These are phyloP conservation scores for Scytalidium lignicola DNA, from an alignment of 2,329 filamentous ascomycete genomes.

Conservation along the genomic window DNA sequence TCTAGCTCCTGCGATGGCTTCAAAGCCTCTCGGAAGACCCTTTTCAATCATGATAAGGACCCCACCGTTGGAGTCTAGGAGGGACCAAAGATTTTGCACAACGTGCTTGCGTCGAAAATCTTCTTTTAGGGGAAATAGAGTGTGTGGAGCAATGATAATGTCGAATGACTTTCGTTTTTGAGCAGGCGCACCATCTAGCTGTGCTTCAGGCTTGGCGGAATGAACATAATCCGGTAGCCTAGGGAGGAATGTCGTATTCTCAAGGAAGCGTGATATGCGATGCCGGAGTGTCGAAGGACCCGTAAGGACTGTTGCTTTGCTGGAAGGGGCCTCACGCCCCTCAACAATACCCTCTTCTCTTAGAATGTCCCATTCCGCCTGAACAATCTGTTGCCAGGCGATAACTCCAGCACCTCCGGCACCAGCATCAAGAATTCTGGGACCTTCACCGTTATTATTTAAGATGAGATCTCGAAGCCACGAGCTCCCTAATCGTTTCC, in stretches of 20 bases:
- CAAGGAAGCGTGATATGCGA: slow-evolving; percentile 69
- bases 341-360: slow-evolving; percentile 41
- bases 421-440: slow-evolving; percentile 69
- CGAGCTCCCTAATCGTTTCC: slow-evolving; percentile 63
- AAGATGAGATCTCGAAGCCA: slow-evolving; percentile 64
- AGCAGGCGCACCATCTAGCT: slow-evolving; percentile 51
- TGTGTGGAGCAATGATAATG: slow-evolving; percentile 83
- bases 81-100: slow-evolving; percentile 83
- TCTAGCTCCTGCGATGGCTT: slow-evolving; percentile 81
- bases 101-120: slow-evolving; percentile 72
- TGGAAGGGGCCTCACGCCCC: slow-evolving; percentile 50
- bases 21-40: slow-evolving; percentile 85
- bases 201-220: slow-evolving; percentile 53
- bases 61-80: slow-evolving; percentile 79
- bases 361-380: slow-evolving; percentile 76
- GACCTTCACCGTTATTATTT: slow-evolving; percentile 47
- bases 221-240: slow-evolving; percentile 83
- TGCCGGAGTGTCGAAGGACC: slow-evolving; percentile 70
- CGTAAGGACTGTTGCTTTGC: slow-evolving; percentile 76
- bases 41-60: slow-evolving; percentile 87
- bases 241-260: slow-evolving; percentile 89
- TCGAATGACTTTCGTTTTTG: slow-evolving; percentile 75
- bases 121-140: slow-evolving; percentile 70
- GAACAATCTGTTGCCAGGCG: slow-evolving; percentile 72
- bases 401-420: slow-evolving; percentile 67